Evolutionary conservation across 108 stramenopile species (phyloP), one percentile per base, ranked within the genome.

Genomic region (Nannochloropsis gaditana): DNA sequence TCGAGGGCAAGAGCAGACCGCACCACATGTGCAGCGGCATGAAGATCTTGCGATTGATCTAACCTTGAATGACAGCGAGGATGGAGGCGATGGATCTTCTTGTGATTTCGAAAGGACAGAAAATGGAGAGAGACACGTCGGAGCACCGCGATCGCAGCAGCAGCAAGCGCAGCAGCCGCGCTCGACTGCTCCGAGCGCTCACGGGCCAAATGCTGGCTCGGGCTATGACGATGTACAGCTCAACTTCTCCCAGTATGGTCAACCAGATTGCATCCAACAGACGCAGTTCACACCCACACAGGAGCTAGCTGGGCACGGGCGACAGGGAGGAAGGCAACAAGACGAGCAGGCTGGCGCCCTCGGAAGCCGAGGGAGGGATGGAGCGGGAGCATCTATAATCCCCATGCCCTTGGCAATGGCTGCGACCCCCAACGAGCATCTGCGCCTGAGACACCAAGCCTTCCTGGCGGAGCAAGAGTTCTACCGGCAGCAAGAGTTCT

Each of bases 391-490:
- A 73, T 15, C 19, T 5, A 1, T n/a, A 2, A 8, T 73, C 19
- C 59, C 59, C 59, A 73, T 3, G 59, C 59, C 59, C 15, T 73
- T 73, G 59, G 59, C 59, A 73, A n/a, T n/a, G n/a, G 59, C 8
- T n/a, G 59, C 59, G 19, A 73, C 59, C 19, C 59, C 59, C 59
- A 73, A 73, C 59, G 59, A 73, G 8, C 59, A 73, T n/a, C 59
- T 73, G 19, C 59, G 59, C 59, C 59, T 73, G 19, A 73, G 3
- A n/a, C 59, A 73, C 59, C 59, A 73, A 73, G 59, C 59, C n/a
- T 73, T 73, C n/a, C n/a, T 73, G n/a, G 59, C 59, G 5, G 59
- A 73, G 59, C 59, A 73, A 73, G 59, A 73, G 59, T 73, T n/a
- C 59, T 73, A 73, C 59, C 59, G 59, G 19, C 59, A 73, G 59